phyloP scores from a whole-genome alignment of 805 yeast genomes.

The Torulaspora microellipsoides region DNA sequence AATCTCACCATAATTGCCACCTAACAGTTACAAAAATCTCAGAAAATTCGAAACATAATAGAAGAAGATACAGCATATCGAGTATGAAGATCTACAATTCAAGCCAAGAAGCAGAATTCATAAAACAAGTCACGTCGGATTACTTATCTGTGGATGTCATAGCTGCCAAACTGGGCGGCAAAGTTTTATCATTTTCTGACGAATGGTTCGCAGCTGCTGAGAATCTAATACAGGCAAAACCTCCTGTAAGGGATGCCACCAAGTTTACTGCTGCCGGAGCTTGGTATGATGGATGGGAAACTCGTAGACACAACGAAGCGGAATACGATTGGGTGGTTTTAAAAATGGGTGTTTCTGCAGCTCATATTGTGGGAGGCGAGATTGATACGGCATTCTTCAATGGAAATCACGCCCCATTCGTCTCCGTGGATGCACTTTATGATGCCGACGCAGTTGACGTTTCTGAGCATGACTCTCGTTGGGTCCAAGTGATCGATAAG shows the following conservation, averaged over 20 bases:
- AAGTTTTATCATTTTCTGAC: slow-evolving; percentile 64
- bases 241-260: slow-evolving; percentile 79
- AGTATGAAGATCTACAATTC: slow-evolving; percentile 1
- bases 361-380: slow-evolving; percentile 76
- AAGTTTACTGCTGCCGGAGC: slow-evolving; percentile 82
- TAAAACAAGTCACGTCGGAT: slow-evolving; percentile 5
- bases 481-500: slow-evolving; percentile 70
- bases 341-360: slow-evolving; percentile 74
- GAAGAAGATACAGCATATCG: too few species aligned
- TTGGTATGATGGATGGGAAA: slow-evolving; percentile 99
- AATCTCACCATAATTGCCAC: too few species aligned
- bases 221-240: slow-evolving; percentile 74
- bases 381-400: slow-evolving; percentile 90
- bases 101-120: slow-evolving; percentile 2
- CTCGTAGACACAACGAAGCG: slow-evolving; percentile 83
- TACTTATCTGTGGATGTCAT: slow-evolving; percentile 54
- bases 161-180: slow-evolving; percentile 80
- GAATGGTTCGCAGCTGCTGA: slow-evolving; percentile 95
- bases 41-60: too few species aligned
- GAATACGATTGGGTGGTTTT: slow-evolving; percentile 86
- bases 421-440: slow-evolving; percentile 73
- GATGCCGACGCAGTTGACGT: slow-evolving; percentile 34
- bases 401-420: slow-evolving; percentile 92
- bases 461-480: slow-evolving; percentile 38
- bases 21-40: too few species aligned